Base-by-base conservation (phyloP, 345 rosid genomes). In the Schrenkiella parvula region DNA sequence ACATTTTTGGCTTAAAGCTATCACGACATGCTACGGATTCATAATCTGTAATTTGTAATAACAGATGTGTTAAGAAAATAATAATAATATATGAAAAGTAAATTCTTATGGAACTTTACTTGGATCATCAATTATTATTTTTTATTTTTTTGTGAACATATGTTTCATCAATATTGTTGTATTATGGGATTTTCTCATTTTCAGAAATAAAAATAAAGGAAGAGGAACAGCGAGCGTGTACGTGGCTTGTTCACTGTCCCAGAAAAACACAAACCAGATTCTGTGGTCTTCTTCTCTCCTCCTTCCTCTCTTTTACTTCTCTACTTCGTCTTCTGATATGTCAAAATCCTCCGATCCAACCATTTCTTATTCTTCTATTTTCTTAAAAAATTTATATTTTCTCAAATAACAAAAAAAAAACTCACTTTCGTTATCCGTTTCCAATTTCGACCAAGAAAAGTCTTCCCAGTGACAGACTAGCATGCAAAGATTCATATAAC, bases 371-470 rank as follows among this genome's bases (percentile, higher is more conserved):
- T 55, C 56, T 56, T 38, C 2, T 8, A 12, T 10, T 67, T 35
- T 18, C 6, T 37, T 25, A 35, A 28, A 37, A 41, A n/a, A n/a
- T n/a, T 26, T 41, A 14, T 5, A 31, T 41, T 31, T 43, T 51
- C 66, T 66, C 48, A 15, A 14, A 22, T 13, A 34, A 44, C 38
- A 13, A n/a, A 28, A 18, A 50, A n/a, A 65, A 50, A 12, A 22
- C 47, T 63, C 74, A 44, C 77, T 68, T 59, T 68, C 73, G 41
- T 73, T 78, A 73, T 78, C 81, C 81, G 15, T 73, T 56, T 62
- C 47, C 12, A 71, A 8, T 56, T 57, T 64, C 73, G 48, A 77
- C 69, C 73, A 71, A 77, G 71, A 65, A 77, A 66, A 51, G 46
- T 43, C 58, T 71, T 64, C 18, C 56, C 64, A 14, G n/a, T 9